Evolutionary conservation across 2,329 filamentous ascomycete species (phyloP).

Genomic region (Aspergillus pseudoterreus): DNA sequence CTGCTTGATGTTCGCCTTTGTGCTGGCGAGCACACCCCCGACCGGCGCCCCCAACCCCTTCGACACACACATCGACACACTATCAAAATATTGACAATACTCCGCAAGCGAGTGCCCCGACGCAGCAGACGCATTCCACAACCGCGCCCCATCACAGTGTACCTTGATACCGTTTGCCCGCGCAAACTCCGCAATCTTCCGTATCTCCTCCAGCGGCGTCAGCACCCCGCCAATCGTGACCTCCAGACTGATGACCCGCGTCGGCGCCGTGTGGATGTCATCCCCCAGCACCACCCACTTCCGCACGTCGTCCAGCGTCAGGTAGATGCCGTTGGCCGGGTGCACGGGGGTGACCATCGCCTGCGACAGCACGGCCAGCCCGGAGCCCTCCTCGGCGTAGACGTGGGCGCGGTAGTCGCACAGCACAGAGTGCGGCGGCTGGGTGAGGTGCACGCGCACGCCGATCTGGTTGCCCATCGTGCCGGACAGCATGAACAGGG

Average conservation of each 20-base stretch:
- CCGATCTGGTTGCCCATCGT: conserved; percentile 42
- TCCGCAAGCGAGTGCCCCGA: conserved; percentile 23
- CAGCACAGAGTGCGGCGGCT: conserved; percentile 33
- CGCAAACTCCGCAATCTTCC: conserved; percentile 22
- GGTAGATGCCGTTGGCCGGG: conserved; percentile 29
- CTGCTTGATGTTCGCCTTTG: conserved; percentile 23
- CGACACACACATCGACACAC: conserved; percentile 29
- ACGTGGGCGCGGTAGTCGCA: conserved; percentile 34
- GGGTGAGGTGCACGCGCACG: conserved; percentile 28
- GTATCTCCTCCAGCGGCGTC: conserved; percentile 14
- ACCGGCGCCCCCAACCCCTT: conserved; percentile 33
- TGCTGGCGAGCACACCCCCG: conserved; percentile 29
- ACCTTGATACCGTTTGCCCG: conserved; percentile 21
- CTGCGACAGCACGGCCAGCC: conserved; percentile 27
- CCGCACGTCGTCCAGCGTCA: conserved; percentile 34
- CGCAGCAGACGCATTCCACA: conserved; percentile 27
- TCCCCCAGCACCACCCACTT: conserved; percentile 24
- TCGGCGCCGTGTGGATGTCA: conserved; percentile 29
- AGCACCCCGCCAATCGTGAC: conserved; percentile 15
- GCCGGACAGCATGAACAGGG: conserved; percentile 32
- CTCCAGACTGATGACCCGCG: conserved; percentile 14
- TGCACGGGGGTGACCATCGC: conserved; percentile 27
- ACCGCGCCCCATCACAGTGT: conserved; percentile 29
- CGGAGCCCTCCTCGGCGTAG: conserved; percentile 29
- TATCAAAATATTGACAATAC: conserved; percentile 31